Evolutionary conservation across 345 rosid genomes (phyloP).

Genomic region (Ceriops zippeliana): DNA sequence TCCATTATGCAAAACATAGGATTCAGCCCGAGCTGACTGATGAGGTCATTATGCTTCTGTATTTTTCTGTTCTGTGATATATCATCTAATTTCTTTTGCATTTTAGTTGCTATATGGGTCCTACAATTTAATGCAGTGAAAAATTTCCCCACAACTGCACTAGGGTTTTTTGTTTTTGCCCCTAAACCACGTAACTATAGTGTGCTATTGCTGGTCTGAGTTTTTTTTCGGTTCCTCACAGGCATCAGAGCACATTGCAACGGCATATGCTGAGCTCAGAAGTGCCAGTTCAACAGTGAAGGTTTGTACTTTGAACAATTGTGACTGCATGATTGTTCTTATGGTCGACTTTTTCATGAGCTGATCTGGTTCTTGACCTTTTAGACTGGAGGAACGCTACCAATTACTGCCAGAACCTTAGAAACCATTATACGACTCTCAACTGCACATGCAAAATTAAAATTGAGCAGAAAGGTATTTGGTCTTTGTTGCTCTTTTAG

Average conservation of each 20-base stretch:
- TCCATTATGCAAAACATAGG: conserved; percentile 96
- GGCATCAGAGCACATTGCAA: conserved; percentile 93
- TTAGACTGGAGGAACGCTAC: conserved; percentile 98
- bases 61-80: background rate
- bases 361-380: conserved; percentile 21
- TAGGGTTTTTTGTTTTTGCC: background rate
- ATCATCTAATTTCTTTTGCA: no score
- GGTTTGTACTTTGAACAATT: conserved; percentile 35
- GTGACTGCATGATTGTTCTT: background rate
- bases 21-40: conserved; percentile 92
- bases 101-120: background rate
- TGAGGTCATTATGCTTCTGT: conserved; percentile 47
- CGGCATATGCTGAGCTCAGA: conserved; percentile 91
- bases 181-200: background rate
- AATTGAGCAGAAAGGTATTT: conserved; percentile 78
- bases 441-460: conserved; percentile 95
- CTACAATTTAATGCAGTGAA: background rate
- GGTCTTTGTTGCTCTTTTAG: conserved; percentile 8
- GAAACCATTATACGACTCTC: conserved; percentile 98
- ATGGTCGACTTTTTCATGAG: background rate
- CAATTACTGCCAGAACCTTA: conserved; percentile 93
- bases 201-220: conserved; percentile 8
- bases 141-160: background rate
- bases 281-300: conserved; percentile 67
- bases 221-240: conserved; percentile 23